Base-by-base conservation (phyloP, 1,284 basidiomycete genomes). In the Fomitopsis betulina region DNA sequence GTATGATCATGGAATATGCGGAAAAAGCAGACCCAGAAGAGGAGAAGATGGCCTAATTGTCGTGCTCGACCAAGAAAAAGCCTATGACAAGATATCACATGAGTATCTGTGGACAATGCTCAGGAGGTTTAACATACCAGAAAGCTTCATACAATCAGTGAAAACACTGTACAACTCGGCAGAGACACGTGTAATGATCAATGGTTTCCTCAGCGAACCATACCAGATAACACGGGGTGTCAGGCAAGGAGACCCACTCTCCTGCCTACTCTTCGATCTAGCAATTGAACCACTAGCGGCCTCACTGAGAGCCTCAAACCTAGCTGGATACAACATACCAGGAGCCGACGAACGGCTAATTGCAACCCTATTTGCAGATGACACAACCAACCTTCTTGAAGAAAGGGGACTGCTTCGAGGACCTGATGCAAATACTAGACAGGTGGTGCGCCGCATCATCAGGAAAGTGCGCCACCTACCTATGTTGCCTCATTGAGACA, bases 241-340 rank as follows among this genome's bases (percentile, higher is more conserved):
- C 0, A 42, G 73, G 0, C 72, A 75, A 58, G 72, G 72, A 0
- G 72, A 74, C 62, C 72, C 72, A 0, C 57, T 63, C 4, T 79
- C 75, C 0, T 78, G 75, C 61, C 65, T 78, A 0, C 67, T 79
- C 0, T 78, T 75, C 21, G 35, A 35, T 53, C 15, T 75, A 0
- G 72, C 70, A 30, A 75, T 76, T 1, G 72, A 75, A 60, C 69
- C 73, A 0, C 64, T 75, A 6, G 69, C 72, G 7, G 51, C 37
- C 17, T 60, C 40, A 8, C 15, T 23, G 15, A 3, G 35, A 35
- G 35, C 3, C 8, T 35, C 35, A 5, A 35, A 59, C 5, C 64
- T 77, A 6, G 32, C 65, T 55, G 75, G 75, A 0, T 62, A 72
- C 12, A 33, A 62, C 5, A 66, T 70, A 17, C 60, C 66, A 51